Base-by-base conservation (phyloP, 257 asterid species). In the Voacanga thouarsii region DNA sequence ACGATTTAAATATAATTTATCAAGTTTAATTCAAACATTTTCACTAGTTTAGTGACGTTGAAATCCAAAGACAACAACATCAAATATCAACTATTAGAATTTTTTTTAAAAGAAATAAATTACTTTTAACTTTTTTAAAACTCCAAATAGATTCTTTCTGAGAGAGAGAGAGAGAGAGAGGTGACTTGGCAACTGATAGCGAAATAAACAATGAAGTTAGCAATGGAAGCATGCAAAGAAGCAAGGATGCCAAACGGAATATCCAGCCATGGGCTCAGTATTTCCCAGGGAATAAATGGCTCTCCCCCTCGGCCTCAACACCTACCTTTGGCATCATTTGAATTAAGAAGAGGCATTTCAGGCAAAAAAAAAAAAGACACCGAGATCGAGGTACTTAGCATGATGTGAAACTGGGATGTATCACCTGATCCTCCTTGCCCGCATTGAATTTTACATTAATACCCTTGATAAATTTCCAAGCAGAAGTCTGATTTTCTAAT, bases 191-290 rank as follows among this genome's bases (percentile, higher is more conserved):
- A 61, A 1, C 14, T 61, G 41, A 21, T 6, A 9, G 33, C 9
- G 73, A 12, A 19, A 68, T 26, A 68, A 68, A 68, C 73, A 68
- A 67, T 37, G 72, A 41, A 33, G 50, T 10, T 41, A 39, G 69
- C 23, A 12, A 63, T 6, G 43, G 21, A 60, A 24, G 37, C 18
- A 60, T 9, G 67, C 12, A 63, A 23, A 21, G 21, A 60, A 24
- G 37, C 18, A 60, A 24, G 67, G 18, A 18, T 65, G 24, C 50
- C 72, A 67, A 39, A 7, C 39, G 72, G 72, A 39, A 67, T 67
- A 37, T 67, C 28, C 72, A 1, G 5, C 50, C 1, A 37, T 33
- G 50, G 23, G 15, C 6, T 18, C 28, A 37, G 28, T 19, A 67
- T 39, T 33, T 67, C 8, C 51, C 50, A 9, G 50, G 39, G 68